Evolutionary conservation across 2,329 filamentous ascomycete genomes (phyloP), one percentile per base, ranked within the genome.

Genomic region (Paecilomyces niveus): DNA sequence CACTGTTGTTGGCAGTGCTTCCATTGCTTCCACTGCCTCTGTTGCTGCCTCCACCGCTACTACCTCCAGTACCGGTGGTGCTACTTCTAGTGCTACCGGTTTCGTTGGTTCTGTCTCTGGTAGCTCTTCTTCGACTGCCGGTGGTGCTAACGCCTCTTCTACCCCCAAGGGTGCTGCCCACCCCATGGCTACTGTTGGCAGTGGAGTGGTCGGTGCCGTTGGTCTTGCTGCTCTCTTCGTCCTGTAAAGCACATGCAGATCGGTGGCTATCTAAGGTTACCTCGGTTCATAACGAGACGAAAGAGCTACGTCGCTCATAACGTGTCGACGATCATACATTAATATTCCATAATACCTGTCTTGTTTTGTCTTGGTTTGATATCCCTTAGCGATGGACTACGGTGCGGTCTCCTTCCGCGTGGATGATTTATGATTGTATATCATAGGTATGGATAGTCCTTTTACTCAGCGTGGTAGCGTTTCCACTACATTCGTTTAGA

Each of bases 221-320:
- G 77, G 76, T 61, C 64, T 80, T 33, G 74, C 72, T 57, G 77
- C 75, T 57, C 62, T 78, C 57, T 64, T 78, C 57, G 65, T 73
- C 29, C 66, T 78, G 64, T 78, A 74, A 71, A 64, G 45, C 50
- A 51, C n/a, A 18, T 45, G n/a, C 39, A 8, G 7, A 21, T 45
- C 39, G 39, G n/a, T 45, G n/a, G n/a, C 6, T 18, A 9, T 45
- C 15, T 18, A n/a, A 45, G 15, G 1, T 15, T 35, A 15, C 35
- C 11, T 45, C 39, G 39, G 39, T 18, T 45, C n/a, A 18, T 45
- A 2, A 45, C 39, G 6, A 18, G 5, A 4, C 15, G 6, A 18
- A 45, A 45, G n/a, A n/a, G 6, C 9, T 52, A 11, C 26, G 22
- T 52, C 22, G 22, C 10, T 52, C 10, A 8, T 21, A 15, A 52